Conservation (phyloP, 768 basidiomycete genomes). For the Tricholoma terreum region DNA sequence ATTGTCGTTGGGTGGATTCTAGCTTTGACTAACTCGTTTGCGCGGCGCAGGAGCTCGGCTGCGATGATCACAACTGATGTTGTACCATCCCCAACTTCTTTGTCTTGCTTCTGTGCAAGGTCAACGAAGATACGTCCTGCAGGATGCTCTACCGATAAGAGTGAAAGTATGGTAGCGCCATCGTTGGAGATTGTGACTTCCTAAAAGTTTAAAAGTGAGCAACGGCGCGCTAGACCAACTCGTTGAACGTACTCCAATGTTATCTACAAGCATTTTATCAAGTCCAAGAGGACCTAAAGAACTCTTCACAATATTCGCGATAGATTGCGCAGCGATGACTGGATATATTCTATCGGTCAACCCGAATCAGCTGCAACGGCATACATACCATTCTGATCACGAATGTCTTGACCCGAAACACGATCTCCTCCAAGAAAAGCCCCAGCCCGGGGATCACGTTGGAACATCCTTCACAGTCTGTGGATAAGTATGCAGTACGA, state of each 20-base stretch:
- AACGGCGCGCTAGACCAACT: slow-evolving; percentile 1
- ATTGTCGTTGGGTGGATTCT: slow-evolving; percentile 99
- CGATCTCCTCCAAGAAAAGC: slow-evolving; percentile 93
- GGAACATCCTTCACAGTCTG: slow-evolving; percentile 55
- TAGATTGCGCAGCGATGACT: slow-evolving; percentile 95
- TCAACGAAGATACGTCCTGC: slow-evolving; percentile 97
- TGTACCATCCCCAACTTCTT: slow-evolving; percentile 98
- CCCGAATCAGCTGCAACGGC: not conserved
- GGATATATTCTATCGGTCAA: slow-evolving; percentile 14
- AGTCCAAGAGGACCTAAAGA: slow-evolving; percentile 93
- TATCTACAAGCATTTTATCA: slow-evolving; percentile 97
- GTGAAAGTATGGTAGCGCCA: slow-evolving; percentile 95
- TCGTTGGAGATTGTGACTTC: slow-evolving; percentile 99
- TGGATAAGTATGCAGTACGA: not conserved
- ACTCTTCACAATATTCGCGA: slow-evolving; percentile 97
- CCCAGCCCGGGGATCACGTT: slow-evolving; percentile 88
- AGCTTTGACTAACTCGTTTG: slow-evolving; percentile 96
- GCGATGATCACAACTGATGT: slow-evolving; percentile 98
- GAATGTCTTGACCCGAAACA: slow-evolving; percentile 91
- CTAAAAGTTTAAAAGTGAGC: slow-evolving; percentile 35
- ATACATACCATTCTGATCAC: slow-evolving; percentile 91
- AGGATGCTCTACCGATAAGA: slow-evolving; percentile 93
- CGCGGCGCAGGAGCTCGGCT: slow-evolving; percentile 93
- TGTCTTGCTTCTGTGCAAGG: slow-evolving; percentile 98
- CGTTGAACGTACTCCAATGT: slow-evolving; percentile 77